These are phyloP conservation scores for Apiosordaria backusii DNA, from an alignment of 495 filamentous ascomycete species.

Conservation along the genomic window DNA sequence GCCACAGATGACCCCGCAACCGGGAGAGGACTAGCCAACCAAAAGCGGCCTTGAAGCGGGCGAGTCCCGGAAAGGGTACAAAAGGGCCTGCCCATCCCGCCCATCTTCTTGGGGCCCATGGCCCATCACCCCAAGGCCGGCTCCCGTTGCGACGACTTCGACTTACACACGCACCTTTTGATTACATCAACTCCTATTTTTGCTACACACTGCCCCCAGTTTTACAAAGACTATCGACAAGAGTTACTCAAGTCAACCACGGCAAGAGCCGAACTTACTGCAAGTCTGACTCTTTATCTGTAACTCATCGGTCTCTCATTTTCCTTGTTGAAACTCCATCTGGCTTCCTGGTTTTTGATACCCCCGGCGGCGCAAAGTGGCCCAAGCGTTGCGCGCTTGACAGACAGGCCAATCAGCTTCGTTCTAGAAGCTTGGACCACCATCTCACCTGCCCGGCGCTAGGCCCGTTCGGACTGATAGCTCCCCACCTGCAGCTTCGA, in stretches of 20 bases:
- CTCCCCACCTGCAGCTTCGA: constrained; percentile 3
- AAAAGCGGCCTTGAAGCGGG: constrained; percentile 4
- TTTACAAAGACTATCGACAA: background rate
- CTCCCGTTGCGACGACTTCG: background rate
- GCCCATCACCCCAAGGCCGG: constrained; percentile 14
- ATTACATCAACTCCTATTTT: constrained; percentile 1
- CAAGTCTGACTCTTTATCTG: background rate
- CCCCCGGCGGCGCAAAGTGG: background rate
- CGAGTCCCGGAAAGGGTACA: constrained; percentile 23
- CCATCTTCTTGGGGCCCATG: constrained; percentile 17
- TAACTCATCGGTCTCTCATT: background rate
- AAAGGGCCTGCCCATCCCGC: constrained; percentile 31
- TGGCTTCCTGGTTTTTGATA: background rate
- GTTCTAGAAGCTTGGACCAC: background rate
- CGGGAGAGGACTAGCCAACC: constrained; percentile 11
- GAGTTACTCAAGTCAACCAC: background rate
- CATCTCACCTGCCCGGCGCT: background rate
- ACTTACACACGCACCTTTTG: background rate
- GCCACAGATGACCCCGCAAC: constrained; percentile 34
- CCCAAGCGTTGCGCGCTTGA: background rate
- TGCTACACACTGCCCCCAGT: background rate
- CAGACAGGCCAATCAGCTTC: background rate
- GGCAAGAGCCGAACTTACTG: background rate
- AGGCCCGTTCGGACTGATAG: background rate
- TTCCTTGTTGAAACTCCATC: background rate